These are phyloP conservation scores for Boletus mariae DNA, from an alignment of 1,284 basidiomycete species.

Conservation along the genomic window DNA sequence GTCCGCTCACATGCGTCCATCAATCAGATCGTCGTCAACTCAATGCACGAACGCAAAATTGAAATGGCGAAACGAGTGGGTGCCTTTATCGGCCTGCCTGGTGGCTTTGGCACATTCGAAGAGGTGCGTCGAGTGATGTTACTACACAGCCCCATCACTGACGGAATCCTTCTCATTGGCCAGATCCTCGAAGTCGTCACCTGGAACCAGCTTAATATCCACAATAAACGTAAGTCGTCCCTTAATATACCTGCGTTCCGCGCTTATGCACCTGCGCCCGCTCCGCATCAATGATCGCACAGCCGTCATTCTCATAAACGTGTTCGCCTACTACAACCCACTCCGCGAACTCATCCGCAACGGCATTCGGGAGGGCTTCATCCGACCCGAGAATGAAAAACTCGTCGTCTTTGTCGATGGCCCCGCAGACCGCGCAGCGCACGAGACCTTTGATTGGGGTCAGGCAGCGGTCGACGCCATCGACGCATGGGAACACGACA, in stretches of 20 bases:
- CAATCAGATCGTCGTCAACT: slow-evolving; percentile 66
- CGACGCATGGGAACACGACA: slow-evolving; percentile 53
- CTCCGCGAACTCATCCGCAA: slow-evolving; percentile 69
- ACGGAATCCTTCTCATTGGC: slow-evolving; percentile 5
- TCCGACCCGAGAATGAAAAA: slow-evolving; percentile 54
- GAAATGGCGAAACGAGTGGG: slow-evolving; percentile 79
- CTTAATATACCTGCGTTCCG: slow-evolving; percentile 2
- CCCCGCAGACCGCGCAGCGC: slow-evolving; percentile 50
- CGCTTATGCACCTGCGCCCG: not conserved
- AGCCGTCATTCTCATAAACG: slow-evolving; percentile 83
- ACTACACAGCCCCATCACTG: not conserved
- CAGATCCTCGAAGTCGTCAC: slow-evolving; percentile 86
- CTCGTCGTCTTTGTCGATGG: slow-evolving; percentile 74
- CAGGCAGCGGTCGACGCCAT: slow-evolving; percentile 63
- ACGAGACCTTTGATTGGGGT: slow-evolving; percentile 75
- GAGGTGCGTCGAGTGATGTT: slow-evolving; percentile 49
- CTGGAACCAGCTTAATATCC: slow-evolving; percentile 90
- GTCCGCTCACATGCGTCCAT: not conserved
- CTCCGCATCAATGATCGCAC: not conserved
- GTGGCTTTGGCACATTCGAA: slow-evolving; percentile 91
- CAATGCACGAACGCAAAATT: slow-evolving; percentile 91
- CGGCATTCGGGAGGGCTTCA: slow-evolving; percentile 74
- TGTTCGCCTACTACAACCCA: slow-evolving; percentile 76
- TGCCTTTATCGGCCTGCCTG: slow-evolving; percentile 85
- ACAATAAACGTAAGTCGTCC: slow-evolving; percentile 67